Conservation (phyloP, 192 early-diverging fungal species). For the Backusella parvicylindrica region DNA sequence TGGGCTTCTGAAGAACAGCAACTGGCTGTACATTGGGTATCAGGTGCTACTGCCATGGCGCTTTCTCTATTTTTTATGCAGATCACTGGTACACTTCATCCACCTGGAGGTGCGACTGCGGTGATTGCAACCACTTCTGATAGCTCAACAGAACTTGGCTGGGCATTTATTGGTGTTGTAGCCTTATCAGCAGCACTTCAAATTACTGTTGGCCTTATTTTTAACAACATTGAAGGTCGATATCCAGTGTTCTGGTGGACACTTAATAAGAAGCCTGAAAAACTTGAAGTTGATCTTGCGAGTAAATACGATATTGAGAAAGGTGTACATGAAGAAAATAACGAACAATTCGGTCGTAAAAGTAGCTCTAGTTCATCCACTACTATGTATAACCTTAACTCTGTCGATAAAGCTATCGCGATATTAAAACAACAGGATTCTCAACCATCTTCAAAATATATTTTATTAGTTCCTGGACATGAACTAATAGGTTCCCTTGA, state of each 20-base stretch:
- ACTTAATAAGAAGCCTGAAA: constrained; percentile 2
- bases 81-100: constrained; percentile 49
- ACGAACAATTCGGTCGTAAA: background rate
- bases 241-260: constrained; percentile 57
- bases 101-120: constrained; percentile 52
- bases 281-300: background rate
- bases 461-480: background rate
- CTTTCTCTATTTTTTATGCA: constrained; percentile 49
- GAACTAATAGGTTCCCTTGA: background rate
- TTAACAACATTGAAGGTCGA: constrained; percentile 51
- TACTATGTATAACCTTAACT: background rate
- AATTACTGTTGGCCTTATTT: constrained; percentile 38
- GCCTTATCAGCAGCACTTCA: constrained; percentile 40
- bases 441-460: background rate
- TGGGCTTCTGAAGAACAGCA: constrained; percentile 29
- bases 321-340: background rate
- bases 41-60: constrained; percentile 46
- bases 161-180: constrained; percentile 46
- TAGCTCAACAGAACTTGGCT: constrained; percentile 41
- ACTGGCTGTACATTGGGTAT: constrained; percentile 43
- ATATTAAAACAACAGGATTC: background rate
- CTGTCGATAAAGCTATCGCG: background rate
- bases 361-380: background rate
- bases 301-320: background rate
- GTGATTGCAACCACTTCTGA: constrained; percentile 44